These are phyloP conservation scores for Fusarium mundagurra DNA, from an alignment of 2,329 filamentous ascomycete species.

Conservation along the genomic window DNA sequence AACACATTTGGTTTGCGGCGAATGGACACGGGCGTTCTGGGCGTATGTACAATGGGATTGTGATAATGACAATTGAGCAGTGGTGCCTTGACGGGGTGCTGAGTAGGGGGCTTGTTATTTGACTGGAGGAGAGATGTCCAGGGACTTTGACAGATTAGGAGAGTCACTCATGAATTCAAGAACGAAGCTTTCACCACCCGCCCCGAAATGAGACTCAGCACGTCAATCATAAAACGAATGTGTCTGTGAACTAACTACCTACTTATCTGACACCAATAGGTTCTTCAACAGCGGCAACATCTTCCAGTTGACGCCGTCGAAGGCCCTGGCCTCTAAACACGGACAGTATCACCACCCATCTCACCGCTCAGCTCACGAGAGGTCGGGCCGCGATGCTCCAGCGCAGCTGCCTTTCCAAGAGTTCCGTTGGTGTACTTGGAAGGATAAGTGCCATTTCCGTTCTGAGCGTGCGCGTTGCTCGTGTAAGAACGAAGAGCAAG, in stretches of 20 bases:
- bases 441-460: constrained; percentile 23
- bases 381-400: constrained; percentile 56
- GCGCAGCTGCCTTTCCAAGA: constrained; percentile 37
- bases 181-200: constrained; percentile 8
- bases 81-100: not conserved
- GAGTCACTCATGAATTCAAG: constrained; percentile 5
- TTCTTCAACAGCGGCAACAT: constrained; percentile 23
- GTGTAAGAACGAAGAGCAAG: constrained; percentile 54
- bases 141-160: not conserved
- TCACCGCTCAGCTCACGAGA: constrained; percentile 67
- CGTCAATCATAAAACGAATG: constrained; percentile 11
- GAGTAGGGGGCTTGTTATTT: not conserved
- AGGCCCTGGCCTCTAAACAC: constrained; percentile 32
- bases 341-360: constrained; percentile 68
- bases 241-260: constrained; percentile 3
- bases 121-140: not conserved
- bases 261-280: constrained; percentile 8
- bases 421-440: constrained; percentile 38
- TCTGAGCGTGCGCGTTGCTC: constrained; percentile 13
- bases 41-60: not conserved
- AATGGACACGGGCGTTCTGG: not conserved
- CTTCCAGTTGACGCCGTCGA: constrained; percentile 6
- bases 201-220: not conserved
- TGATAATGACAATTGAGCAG: not conserved
- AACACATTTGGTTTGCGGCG: not conserved